Evolutionary conservation across 1,139 yeast genomes (phyloP).

Genomic region (Blastobotrys proliferans): DNA sequence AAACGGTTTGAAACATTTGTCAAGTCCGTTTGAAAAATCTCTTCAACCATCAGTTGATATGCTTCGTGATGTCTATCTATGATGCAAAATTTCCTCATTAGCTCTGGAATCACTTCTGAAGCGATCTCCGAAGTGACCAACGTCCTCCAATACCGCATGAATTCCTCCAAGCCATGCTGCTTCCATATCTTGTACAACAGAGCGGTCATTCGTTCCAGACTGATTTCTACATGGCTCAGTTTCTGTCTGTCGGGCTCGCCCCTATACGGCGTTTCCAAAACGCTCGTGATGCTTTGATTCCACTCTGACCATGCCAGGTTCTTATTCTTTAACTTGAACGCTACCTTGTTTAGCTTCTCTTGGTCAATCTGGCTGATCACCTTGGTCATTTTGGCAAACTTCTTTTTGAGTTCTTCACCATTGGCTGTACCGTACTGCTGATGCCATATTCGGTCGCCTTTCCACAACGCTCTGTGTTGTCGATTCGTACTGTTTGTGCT

Average conservation of each 20-base stretch:
- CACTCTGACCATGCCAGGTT: too few relatives aligned
- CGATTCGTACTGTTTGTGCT: too few relatives aligned
- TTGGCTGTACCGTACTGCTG: background rate
- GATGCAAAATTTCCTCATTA: background rate
- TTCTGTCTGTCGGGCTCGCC: too few relatives aligned
- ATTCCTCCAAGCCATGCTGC: background rate
- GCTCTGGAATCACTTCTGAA: background rate
- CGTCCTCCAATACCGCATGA: background rate
- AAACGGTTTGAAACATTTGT: background rate
- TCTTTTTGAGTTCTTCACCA: background rate
- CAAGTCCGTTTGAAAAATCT: too few relatives aligned
- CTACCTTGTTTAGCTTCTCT: background rate
- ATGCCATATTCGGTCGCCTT: constrained; percentile 5
- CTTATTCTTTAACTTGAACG: too few relatives aligned
- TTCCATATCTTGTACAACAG: too few relatives aligned
- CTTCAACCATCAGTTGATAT: too few relatives aligned
- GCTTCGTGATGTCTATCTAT: background rate
- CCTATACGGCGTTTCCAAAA: too few relatives aligned
- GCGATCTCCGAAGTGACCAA: background rate
- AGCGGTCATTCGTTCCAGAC: too few relatives aligned
- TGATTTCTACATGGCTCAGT: too few relatives aligned
- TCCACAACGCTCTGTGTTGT: too few relatives aligned
- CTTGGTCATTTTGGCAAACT: background rate
- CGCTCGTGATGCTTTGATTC: too few relatives aligned
- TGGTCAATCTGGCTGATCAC: background rate